A percentile compares a stretch with the other conserved stretches of the same genome.
Evolutionary conservation across 305 asterid species (phyloP).

Genomic region (Solanum hybrid): DNA sequence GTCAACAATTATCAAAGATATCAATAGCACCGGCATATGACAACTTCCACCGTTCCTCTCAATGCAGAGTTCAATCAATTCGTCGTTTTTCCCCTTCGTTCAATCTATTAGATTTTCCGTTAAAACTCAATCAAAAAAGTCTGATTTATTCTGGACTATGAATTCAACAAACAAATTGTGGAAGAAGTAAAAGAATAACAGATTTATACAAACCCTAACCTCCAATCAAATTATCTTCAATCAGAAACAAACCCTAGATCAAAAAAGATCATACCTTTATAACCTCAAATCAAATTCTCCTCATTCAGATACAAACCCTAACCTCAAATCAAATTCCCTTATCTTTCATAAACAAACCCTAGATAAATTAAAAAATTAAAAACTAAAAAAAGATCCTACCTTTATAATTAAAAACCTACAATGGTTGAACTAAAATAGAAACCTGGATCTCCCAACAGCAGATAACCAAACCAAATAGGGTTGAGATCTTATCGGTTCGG

Average conservation of each 20-base stretch:
- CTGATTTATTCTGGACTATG: neutral
- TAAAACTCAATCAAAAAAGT: neutral
- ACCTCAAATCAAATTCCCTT: neutral
- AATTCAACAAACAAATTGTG: neutral
- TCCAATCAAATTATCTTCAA: neutral
- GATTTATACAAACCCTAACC: neutral
- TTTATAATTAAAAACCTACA: neutral
- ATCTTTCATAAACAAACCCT: neutral
- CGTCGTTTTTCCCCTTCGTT: neutral
- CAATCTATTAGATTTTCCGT: neutral
- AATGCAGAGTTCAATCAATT: neutral
- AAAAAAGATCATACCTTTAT: neutral
- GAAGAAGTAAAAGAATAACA: neutral
- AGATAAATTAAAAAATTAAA: neutral
- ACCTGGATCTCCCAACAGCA: neutral
- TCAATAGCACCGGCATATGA: neutral
- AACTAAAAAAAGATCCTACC: neutral
- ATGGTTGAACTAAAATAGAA: neutral
- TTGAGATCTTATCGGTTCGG: conserved; percentile 4
- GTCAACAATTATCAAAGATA: neutral
- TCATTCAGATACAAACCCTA: neutral
- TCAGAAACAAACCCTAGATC: neutral
- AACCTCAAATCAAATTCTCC: neutral
- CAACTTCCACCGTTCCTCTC: neutral
- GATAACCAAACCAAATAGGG: neutral